Evolutionary conservation across 2,329 filamentous ascomycete genomes (phyloP).

Genomic region (Fusarium dlaminii): DNA sequence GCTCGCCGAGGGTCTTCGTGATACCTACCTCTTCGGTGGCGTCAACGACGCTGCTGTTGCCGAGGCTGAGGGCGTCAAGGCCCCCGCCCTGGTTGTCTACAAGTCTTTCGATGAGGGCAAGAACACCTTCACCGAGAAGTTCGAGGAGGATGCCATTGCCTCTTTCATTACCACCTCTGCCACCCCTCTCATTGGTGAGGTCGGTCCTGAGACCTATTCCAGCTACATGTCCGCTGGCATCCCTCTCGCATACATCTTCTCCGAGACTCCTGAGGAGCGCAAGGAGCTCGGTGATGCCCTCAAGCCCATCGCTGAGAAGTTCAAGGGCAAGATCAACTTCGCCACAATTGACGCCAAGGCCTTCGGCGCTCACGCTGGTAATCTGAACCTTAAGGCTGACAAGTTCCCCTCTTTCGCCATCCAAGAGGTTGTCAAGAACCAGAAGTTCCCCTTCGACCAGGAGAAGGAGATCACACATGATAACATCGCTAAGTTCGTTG

Average conservation of each 20-base stretch:
- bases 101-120: slow-evolving; percentile 99
- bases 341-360: slow-evolving; percentile 95
- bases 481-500: slow-evolving; percentile 81
- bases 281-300: slow-evolving; percentile 78
- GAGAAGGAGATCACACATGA: slow-evolving; percentile 78
- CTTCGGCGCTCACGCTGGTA: slow-evolving; percentile 93
- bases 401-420: slow-evolving; percentile 98
- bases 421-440: slow-evolving; percentile 93
- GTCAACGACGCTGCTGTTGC: slow-evolving; percentile 85
- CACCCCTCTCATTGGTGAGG: slow-evolving; percentile 92
- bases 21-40: slow-evolving; percentile 92
- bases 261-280: slow-evolving; percentile 91
- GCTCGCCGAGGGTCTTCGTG: slow-evolving; percentile 79
- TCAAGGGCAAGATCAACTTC: slow-evolving; percentile 96
- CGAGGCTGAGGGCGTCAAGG: slow-evolving; percentile 88
- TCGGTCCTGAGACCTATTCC: slow-evolving; percentile 96
- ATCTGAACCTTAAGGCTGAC: slow-evolving; percentile 96
- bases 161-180: slow-evolving; percentile 85
- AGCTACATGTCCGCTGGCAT: slow-evolving; percentile 93
- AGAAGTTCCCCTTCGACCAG: slow-evolving; percentile 95
- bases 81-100: slow-evolving; percentile 91
- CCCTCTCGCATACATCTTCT: slow-evolving; percentile 97
- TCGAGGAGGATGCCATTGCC: slow-evolving; percentile 82
- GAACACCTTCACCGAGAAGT: slow-evolving; percentile 79
- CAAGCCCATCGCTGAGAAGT: slow-evolving; percentile 88